phyloP scores from a whole-genome alignment of 352 stramenopile genomes.

The Globisporangium parvum region DNA sequence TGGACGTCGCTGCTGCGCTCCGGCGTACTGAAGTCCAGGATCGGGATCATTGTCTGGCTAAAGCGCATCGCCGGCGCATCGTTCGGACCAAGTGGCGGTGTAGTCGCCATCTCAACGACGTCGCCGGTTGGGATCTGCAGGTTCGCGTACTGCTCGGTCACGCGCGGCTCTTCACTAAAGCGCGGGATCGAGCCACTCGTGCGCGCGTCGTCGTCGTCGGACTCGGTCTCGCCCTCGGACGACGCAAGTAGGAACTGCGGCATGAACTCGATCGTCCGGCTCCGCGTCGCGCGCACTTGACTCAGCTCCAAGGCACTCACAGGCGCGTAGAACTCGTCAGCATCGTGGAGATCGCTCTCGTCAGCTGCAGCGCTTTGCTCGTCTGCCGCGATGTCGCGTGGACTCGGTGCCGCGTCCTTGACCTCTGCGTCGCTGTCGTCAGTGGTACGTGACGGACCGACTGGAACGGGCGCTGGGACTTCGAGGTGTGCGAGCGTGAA shows the following conservation, averaged over 20 bases:
- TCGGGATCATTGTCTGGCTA: constrained; percentile 14
- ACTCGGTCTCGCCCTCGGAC: background rate
- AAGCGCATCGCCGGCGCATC: constrained; percentile 2
- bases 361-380: constrained; percentile 1
- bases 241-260: constrained; percentile 9
- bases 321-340: constrained; percentile 8
- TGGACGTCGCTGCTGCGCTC: constrained; percentile 7
- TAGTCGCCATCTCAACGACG: constrained; percentile 6
- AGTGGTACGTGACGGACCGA: background rate
- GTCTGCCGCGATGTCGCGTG: background rate
- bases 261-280: constrained; percentile 19
- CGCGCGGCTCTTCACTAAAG: background rate
- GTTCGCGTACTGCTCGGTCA: constrained; percentile 9
- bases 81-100: background rate
- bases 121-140: constrained; percentile 7
- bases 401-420: background rate
- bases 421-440: background rate
- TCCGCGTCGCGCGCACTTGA: constrained; percentile 14
- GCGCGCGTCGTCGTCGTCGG: background rate
- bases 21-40: constrained; percentile 6
- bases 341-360: background rate
- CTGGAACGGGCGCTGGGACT: background rate
- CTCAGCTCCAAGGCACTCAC: constrained; percentile 10
- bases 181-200: background rate
- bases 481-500: constrained; percentile 15